These are phyloP conservation scores for Amyloporia xantha DNA, from an alignment of 768 basidiomycete genomes.

Conservation along the genomic window DNA sequence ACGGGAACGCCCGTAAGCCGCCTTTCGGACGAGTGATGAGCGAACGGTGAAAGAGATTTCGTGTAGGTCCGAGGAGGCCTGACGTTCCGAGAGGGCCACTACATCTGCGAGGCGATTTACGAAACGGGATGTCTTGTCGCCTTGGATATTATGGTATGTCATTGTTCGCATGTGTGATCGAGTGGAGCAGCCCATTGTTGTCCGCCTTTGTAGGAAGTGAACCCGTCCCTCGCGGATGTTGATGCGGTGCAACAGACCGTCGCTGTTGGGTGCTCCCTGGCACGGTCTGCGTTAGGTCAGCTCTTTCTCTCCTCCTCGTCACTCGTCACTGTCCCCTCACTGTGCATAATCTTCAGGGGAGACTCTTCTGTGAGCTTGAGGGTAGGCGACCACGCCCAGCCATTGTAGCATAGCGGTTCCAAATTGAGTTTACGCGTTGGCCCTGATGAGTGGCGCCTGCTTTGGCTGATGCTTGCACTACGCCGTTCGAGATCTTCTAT, in stretches of 20 bases:
- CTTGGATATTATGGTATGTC: constrained; percentile 81
- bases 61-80: constrained; percentile 83
- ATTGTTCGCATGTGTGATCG: no score
- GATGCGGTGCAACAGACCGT: constrained; percentile 81
- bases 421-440: no score
- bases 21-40: background rate
- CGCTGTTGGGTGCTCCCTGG: constrained; percentile 81
- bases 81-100: constrained; percentile 97
- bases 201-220: constrained; percentile 67
- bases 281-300: constrained; percentile 76
- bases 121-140: constrained; percentile 92
- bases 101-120: constrained; percentile 87
- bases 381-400: no score
- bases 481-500: no score
- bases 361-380: constrained; percentile 18
- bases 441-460: background rate
- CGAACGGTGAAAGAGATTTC: background rate
- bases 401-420: background rate
- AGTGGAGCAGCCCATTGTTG: background rate
- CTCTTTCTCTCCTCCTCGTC: background rate
- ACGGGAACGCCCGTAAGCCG: constrained; percentile 80
- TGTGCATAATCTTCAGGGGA: constrained; percentile 11
- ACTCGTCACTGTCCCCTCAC: background rate
- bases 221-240: constrained; percentile 79
- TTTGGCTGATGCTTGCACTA: no score